Conservation (phyloP, 306 rosid species). For the Prinsepia uniflora region DNA sequence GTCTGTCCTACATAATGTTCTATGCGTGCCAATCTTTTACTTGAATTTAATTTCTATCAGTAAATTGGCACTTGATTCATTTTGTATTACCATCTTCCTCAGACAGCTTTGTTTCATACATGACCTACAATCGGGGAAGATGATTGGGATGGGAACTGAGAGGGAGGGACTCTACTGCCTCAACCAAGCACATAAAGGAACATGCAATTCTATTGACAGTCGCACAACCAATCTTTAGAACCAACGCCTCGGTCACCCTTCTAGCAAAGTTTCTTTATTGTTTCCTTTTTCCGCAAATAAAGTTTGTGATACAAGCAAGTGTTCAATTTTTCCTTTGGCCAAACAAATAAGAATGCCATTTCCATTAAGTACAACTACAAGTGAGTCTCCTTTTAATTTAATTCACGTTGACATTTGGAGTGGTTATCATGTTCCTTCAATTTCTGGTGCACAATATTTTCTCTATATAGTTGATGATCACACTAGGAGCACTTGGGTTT, state of each 20-base stretch:
- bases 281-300: neutral
- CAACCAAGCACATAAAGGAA: neutral
- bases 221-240: neutral
- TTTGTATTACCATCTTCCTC: too few species aligned
- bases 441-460: too few species aligned
- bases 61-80: neutral
- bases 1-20: constrained; percentile 6
- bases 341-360: neutral
- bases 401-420: too few species aligned
- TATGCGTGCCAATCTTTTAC: neutral
- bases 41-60: neutral
- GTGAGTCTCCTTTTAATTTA: too few species aligned
- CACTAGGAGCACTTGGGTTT: too few species aligned
- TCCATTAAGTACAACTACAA: neutral
- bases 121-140: neutral
- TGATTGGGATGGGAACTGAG: neutral
- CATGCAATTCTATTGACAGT: neutral
- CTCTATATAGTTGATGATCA: too few species aligned
- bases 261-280: neutral
- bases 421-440: too few species aligned
- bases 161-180: neutral
- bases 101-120: neutral
- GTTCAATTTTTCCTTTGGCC: neutral
- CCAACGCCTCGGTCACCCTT: neutral
- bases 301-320: neutral